Conservation (phyloP, 768 basidiomycete species). For the Cubamyces lactineus region DNA sequence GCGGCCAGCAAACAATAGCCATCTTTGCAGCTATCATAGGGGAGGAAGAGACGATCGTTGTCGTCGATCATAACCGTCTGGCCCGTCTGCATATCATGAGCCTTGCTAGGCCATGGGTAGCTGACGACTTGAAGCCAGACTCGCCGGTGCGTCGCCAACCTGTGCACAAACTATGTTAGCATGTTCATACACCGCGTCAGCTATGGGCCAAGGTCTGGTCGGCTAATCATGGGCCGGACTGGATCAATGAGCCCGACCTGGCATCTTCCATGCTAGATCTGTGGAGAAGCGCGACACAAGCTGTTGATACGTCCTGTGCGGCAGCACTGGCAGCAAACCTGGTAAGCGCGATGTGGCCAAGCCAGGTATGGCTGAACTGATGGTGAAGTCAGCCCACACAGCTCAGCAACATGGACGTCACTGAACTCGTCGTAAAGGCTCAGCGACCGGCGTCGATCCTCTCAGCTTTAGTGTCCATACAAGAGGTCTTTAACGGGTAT, state of each 20-base stretch:
- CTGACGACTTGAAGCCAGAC: background rate
- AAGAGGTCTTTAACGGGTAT: slow-evolving; percentile 3
- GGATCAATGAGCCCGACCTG: background rate
- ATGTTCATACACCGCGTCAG: too few species aligned
- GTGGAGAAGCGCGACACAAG: background rate
- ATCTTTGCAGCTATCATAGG: slow-evolving; percentile 3
- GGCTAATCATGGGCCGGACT: background rate
- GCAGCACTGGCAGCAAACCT: too few species aligned
- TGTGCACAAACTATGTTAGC: too few species aligned
- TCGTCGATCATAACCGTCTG: background rate
- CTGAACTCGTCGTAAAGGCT: background rate
- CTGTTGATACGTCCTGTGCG: background rate
- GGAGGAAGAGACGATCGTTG: background rate
- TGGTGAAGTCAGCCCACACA: too few species aligned
- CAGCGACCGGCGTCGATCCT: background rate
- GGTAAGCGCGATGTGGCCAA: too few species aligned
- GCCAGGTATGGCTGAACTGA: too few species aligned
- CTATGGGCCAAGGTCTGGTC: background rate
- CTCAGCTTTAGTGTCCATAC: background rate
- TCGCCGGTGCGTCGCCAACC: background rate
- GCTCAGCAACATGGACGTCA: too few species aligned
- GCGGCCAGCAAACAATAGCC: background rate
- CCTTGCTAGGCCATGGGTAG: background rate
- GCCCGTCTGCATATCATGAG: background rate
- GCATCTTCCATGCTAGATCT: background rate